Evolutionary conservation across 2,329 filamentous ascomycete species (phyloP).

Genomic region (Alternaria sp.): DNA sequence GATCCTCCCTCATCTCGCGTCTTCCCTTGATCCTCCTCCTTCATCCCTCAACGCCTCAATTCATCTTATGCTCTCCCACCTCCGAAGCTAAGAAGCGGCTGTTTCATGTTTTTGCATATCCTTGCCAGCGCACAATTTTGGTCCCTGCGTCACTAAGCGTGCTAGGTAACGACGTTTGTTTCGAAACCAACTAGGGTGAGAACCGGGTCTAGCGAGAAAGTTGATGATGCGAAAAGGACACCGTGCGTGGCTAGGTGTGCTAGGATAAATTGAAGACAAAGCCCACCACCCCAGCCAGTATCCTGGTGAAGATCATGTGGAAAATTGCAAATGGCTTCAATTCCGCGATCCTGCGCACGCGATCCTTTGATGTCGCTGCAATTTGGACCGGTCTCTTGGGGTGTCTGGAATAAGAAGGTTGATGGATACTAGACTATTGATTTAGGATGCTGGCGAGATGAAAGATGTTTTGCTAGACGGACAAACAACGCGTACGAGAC

Average conservation of each 20-base stretch:
- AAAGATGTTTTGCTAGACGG: background rate
- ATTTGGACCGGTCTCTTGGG: background rate
- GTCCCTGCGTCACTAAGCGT: conserved; percentile 1
- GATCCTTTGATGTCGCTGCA: background rate
- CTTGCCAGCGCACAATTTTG: background rate
- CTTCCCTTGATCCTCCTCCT: no score
- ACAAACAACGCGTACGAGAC: background rate
- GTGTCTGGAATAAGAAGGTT: background rate
- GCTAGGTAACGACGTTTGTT: background rate
- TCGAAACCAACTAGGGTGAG: background rate
- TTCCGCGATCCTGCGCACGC: background rate
- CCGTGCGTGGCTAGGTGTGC: background rate
- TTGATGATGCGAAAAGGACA: background rate
- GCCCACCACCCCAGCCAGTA: background rate
- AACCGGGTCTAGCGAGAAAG: background rate
- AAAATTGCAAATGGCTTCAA: background rate
- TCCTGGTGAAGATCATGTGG: background rate
- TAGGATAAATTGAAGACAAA: background rate
- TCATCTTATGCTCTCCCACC: background rate
- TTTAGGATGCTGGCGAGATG: background rate
- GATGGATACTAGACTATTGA: background rate
- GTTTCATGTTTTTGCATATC: background rate
- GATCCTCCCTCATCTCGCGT: background rate
- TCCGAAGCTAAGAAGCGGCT: background rate
- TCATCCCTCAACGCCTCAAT: background rate